Conservation (phyloP, 345 rosid genomes). For the Citrus hindsii region DNA sequence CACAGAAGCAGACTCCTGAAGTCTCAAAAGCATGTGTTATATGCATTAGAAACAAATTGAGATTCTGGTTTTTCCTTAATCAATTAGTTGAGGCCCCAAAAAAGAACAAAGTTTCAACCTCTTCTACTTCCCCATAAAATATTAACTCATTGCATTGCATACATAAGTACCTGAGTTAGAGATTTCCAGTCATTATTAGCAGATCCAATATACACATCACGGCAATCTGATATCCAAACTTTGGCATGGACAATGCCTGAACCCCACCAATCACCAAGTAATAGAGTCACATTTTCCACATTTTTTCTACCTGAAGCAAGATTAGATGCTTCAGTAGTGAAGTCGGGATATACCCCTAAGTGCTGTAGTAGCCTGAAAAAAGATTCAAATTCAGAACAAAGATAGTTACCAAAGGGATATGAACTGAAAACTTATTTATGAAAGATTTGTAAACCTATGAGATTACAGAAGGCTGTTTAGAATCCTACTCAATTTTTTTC, state of each 20-base stretch:
- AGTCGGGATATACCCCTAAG: slow-evolving; percentile 74
- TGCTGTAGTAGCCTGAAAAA: slow-evolving; percentile 63
- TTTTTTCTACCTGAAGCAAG: slow-evolving; percentile 74
- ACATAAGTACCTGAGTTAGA: slow-evolving; percentile 64
- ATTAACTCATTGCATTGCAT: not conserved
- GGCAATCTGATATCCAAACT: slow-evolving; percentile 78
- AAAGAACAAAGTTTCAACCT: not conserved
- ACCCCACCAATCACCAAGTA: slow-evolving; percentile 76
- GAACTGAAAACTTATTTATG: no score
- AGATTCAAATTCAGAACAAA: not conserved
- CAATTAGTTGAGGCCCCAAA: not conserved
- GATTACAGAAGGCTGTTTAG: no score
- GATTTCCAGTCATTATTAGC: slow-evolving; percentile 97
- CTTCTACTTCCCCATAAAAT: not conserved
- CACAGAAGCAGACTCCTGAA: not conserved
- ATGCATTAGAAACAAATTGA: not conserved
- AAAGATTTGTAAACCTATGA: no score
- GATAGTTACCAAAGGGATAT: no score
- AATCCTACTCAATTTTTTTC: no score
- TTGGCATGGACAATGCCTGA: slow-evolving; percentile 87
- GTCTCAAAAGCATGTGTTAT: not conserved
- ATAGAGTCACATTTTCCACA: slow-evolving; percentile 56
- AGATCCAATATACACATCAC: slow-evolving; percentile 79
- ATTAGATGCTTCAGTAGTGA: slow-evolving; percentile 55
- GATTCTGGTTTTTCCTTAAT: not conserved